Evolutionary conservation across 1,139 yeast genomes (phyloP).

Genomic region (Yamadazyma mexicana): DNA sequence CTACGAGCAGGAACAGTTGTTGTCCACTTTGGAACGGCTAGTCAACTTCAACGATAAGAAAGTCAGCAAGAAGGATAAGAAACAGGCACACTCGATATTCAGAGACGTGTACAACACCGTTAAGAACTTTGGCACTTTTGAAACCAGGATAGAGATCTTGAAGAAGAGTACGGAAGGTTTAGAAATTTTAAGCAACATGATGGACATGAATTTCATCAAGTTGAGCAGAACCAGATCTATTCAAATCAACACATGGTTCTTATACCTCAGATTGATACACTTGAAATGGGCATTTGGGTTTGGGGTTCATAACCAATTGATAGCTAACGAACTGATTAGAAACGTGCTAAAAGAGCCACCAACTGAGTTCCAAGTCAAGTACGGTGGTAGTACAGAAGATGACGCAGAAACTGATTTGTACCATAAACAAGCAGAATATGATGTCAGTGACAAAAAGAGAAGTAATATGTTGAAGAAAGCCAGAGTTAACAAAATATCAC

Average conservation of each 20-base stretch:
- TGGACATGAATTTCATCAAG: slow-evolving; percentile 51
- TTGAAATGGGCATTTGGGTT: slow-evolving; percentile 73
- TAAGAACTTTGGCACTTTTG: slow-evolving; percentile 40
- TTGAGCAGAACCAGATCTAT: slow-evolving; percentile 56
- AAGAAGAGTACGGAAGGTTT: slow-evolving; percentile 40
- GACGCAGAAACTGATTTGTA: slow-evolving; percentile 17
- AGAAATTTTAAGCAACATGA: slow-evolving; percentile 36
- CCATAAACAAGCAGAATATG: slow-evolving; percentile 16
- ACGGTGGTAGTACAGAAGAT: slow-evolving; percentile 22
- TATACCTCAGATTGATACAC: slow-evolving; percentile 59
- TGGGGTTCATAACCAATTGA: slow-evolving; percentile 64
- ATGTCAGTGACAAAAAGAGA: slow-evolving; percentile 30
- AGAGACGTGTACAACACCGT: slow-evolving; percentile 60
- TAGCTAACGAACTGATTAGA: slow-evolving; percentile 46
- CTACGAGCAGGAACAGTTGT: slow-evolving; percentile 55
- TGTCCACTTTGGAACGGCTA: slow-evolving; percentile 44
- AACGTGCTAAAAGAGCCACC: slow-evolving; percentile 46
- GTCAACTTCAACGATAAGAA: slow-evolving; percentile 56
- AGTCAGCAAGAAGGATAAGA: slow-evolving; percentile 61
- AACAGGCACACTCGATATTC: slow-evolving; percentile 60
- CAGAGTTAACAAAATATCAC: slow-evolving; percentile 31
- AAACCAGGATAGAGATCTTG: slow-evolving; percentile 36
- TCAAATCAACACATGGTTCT: slow-evolving; percentile 66
- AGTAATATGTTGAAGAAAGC: slow-evolving; percentile 36
- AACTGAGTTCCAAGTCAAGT: slow-evolving; percentile 30